A percentile compares a stretch with the other conserved stretches of the same genome.
These are phyloP conservation scores for Bathelium albidoporum DNA, from an alignment of 495 filamentous ascomycete genomes.

Conservation along the genomic window DNA sequence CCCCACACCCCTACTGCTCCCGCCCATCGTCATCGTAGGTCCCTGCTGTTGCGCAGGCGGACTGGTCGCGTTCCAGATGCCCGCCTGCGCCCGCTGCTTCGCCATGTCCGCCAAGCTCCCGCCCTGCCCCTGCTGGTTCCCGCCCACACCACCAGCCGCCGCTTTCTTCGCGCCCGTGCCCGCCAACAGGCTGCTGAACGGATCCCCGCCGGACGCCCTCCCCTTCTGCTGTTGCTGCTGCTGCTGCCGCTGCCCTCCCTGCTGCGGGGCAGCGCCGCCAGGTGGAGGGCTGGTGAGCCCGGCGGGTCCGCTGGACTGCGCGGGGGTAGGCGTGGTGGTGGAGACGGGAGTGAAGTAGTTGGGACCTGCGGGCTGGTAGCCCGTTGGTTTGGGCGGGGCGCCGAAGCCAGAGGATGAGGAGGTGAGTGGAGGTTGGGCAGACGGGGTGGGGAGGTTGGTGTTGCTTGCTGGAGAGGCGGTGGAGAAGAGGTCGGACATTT, in stretches of 20 bases:
- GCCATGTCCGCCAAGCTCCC: constrained; percentile 80
- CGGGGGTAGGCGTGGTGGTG: constrained; percentile 19
- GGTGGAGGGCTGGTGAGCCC: constrained; percentile 24
- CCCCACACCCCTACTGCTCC: neutral
- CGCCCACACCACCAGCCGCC: constrained; percentile 19
- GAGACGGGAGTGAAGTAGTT: constrained; percentile 92
- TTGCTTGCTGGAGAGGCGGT: constrained; percentile 65
- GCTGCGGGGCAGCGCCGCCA: constrained; percentile 15
- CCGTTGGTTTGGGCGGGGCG: constrained; percentile 48
- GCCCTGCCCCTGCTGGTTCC: constrained; percentile 52
- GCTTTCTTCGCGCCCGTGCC: constrained; percentile 70
- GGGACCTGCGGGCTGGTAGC: constrained; percentile 67
- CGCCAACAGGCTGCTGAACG: constrained; percentile 79
- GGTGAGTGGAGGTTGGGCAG: constrained; percentile 44
- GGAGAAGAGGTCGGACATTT: constrained; percentile 69
- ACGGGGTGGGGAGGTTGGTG: constrained; percentile 39
- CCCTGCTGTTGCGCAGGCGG: constrained; percentile 29
- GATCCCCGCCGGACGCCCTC: constrained; percentile 55
- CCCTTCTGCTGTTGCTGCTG: constrained; percentile 34
- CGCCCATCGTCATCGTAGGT: constrained; percentile 8
- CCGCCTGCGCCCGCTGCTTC: constrained; percentile 88
- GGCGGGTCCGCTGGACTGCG: constrained; percentile 24
- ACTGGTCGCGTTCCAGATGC: constrained; percentile 57
- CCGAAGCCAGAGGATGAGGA: constrained; percentile 32
- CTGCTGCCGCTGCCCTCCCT: constrained; percentile 16